A percentile compares a stretch with the other conserved stretches of the same genome.
phyloP scores from a whole-genome alignment of 768 basidiomycete genomes.

The Hericium erinaceus region DNA sequence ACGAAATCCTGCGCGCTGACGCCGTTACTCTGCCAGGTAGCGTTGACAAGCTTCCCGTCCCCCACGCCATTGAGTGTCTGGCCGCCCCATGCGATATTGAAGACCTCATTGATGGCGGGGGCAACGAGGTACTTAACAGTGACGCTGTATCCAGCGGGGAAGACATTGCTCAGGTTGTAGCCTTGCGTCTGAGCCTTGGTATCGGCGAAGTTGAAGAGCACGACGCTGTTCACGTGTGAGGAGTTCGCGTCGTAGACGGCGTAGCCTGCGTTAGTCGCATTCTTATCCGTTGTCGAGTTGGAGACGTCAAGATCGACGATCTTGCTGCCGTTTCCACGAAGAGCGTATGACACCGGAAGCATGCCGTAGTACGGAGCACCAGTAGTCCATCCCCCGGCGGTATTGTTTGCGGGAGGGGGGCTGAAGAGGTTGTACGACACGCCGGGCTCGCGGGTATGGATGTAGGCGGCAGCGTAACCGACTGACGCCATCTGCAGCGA shows the following conservation, averaged over 20 bases:
- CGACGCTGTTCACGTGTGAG: not conserved
- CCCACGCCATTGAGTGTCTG: not conserved
- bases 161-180: no score
- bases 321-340: not conserved
- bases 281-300: not conserved
- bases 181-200: not conserved
- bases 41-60: no score
- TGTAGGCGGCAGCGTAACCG: conserved; percentile 34
- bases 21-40: not conserved
- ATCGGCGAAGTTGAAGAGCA: not conserved
- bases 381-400: conserved; percentile 60
- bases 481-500: conserved; percentile 42
- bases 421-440: conserved; percentile 49
- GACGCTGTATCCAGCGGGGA: no score
- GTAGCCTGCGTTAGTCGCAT: not conserved
- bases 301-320: not conserved
- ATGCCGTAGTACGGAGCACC: conserved; percentile 69
- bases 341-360: conserved; percentile 20
- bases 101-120: conserved; percentile 25
- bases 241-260: not conserved
- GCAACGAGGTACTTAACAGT: not conserved
- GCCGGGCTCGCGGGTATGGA: conserved; percentile 54
- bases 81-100: not conserved
- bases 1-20: no score
- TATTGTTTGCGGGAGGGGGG: conserved; percentile 43